A percentile compares a stretch with the other conserved stretches of the same genome.
phyloP scores from a whole-genome alignment of 305 asterid genomes.

The Petunia hybrid region DNA sequence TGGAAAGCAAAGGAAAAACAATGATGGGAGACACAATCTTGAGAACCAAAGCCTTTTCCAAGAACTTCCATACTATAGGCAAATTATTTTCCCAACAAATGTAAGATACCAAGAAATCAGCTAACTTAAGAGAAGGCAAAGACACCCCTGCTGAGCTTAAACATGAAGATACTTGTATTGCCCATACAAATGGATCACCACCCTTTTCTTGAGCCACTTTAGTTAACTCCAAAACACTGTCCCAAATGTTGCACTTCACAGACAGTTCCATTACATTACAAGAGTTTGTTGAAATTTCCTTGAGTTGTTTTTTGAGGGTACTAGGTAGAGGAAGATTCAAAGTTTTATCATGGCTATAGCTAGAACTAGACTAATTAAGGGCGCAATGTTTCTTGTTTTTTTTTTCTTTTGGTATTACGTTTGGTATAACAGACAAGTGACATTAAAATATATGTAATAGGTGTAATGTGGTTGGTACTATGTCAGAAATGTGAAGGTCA shows the following conservation, averaged over 20 bases:
- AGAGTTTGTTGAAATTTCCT: neutral
- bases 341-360: slow-evolving; percentile 32
- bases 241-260: slow-evolving; percentile 58
- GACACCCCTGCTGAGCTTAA: slow-evolving; percentile 70
- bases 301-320: neutral
- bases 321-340: slow-evolving; percentile 6
- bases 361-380: neutral
- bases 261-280: slow-evolving; percentile 60
- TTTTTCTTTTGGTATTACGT: neutral
- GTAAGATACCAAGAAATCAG: slow-evolving; percentile 74
- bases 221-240: slow-evolving; percentile 66
- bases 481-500: slow-evolving; percentile 45
- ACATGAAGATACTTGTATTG: slow-evolving; percentile 75
- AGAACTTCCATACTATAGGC: slow-evolving; percentile 87
- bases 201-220: slow-evolving; percentile 77
- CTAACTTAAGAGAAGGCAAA: slow-evolving; percentile 77
- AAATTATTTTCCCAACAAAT: slow-evolving; percentile 96
- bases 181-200: slow-evolving; percentile 81
- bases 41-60: slow-evolving; percentile 80
- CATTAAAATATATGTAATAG: neutral
- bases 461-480: slow-evolving; percentile 44
- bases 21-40: slow-evolving; percentile 83
- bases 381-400: neutral
- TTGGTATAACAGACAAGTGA: neutral
- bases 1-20: slow-evolving; percentile 82